Percentiles rank a stretch among this genome's conserved stretches.
These are phyloP conservation scores for Penicillium palitans DNA, from an alignment of 2,329 filamentous ascomycete genomes.

Conservation along the genomic window DNA sequence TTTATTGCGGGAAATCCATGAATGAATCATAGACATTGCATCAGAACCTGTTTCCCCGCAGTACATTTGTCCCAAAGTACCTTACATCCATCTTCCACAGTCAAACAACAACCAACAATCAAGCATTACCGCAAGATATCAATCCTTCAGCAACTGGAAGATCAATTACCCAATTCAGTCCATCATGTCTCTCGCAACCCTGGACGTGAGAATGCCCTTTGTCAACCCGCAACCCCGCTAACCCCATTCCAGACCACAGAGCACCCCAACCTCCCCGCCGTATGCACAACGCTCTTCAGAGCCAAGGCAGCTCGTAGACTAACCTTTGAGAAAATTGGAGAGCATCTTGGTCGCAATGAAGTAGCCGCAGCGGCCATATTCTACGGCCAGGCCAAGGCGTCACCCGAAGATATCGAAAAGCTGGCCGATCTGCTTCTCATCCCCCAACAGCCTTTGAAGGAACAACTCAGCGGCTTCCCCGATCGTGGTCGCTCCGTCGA, in stretches of 20 bases:
- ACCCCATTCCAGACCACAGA: constrained; percentile 28
- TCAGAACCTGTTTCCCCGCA: constrained; percentile 9
- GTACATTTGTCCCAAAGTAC: background rate
- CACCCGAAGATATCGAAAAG: constrained; percentile 65
- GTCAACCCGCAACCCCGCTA: background rate
- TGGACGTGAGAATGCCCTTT: constrained; percentile 39
- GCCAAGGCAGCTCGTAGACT: constrained; percentile 76
- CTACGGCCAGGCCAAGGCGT: constrained; percentile 80
- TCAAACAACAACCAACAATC: background rate
- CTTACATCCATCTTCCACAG: background rate
- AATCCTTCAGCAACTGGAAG: background rate
- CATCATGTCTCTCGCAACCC: constrained; percentile 46
- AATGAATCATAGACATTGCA: background rate
- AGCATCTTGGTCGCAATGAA: constrained; percentile 73
- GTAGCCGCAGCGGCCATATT: constrained; percentile 85
- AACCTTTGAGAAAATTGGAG: constrained; percentile 75
- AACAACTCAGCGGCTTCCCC: constrained; percentile 70
- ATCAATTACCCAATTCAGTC: background rate
- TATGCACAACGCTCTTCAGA: constrained; percentile 72
- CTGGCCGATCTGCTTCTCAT: constrained; percentile 67
- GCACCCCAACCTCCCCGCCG: constrained; percentile 64
- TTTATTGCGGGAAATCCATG: background rate
- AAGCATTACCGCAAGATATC: background rate
- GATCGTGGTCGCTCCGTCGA: constrained; percentile 76
- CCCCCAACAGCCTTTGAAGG: constrained; percentile 56